Conservation (phyloP, 148 eudicot genomes). For the Polygonum aviculare region DNA sequence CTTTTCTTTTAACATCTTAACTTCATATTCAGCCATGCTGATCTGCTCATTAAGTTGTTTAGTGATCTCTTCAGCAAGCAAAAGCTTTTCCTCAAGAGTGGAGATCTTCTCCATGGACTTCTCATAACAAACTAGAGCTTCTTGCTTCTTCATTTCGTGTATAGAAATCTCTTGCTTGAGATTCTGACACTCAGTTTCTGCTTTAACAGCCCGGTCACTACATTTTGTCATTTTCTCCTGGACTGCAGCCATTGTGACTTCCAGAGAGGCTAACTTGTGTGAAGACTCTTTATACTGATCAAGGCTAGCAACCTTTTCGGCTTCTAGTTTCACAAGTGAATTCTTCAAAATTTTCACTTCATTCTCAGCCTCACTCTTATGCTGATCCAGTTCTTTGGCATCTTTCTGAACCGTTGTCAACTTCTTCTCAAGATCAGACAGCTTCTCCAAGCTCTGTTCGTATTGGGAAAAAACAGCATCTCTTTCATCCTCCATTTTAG, state of each 20-base stretch:
- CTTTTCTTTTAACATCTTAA: constrained; percentile 40
- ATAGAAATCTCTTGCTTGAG: constrained; percentile 43
- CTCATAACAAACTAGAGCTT: constrained; percentile 31
- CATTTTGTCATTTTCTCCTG: constrained; percentile 33
- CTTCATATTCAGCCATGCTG: constrained; percentile 52
- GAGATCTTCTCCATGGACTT: constrained; percentile 45
- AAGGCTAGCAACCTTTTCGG: constrained; percentile 47
- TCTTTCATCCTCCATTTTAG: constrained; percentile 47
- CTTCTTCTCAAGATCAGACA: constrained; percentile 49
- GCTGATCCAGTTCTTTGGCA: constrained; percentile 36
- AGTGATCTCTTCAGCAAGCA: constrained; percentile 35
- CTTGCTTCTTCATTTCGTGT: constrained; percentile 46
- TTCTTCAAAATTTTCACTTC: constrained; percentile 60
- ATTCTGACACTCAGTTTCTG: constrained; percentile 39
- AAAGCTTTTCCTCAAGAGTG: constrained; percentile 45
- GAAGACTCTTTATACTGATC: constrained; percentile 30
- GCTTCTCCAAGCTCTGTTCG: constrained; percentile 46
- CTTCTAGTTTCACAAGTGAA: constrained; percentile 43
- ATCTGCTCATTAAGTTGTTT: constrained; percentile 31
- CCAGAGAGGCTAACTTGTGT: constrained; percentile 43
- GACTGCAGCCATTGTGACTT: constrained; percentile 36
- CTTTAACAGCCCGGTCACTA: constrained; percentile 30
- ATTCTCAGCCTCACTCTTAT: constrained; percentile 40
- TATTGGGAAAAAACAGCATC: constrained; percentile 40
- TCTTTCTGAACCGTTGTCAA: constrained; percentile 36